A percentile compares a stretch with the other conserved stretches of the same genome.
phyloP scores from a whole-genome alignment of 2,329 filamentous ascomycete species.

The Monilinia laxa region DNA sequence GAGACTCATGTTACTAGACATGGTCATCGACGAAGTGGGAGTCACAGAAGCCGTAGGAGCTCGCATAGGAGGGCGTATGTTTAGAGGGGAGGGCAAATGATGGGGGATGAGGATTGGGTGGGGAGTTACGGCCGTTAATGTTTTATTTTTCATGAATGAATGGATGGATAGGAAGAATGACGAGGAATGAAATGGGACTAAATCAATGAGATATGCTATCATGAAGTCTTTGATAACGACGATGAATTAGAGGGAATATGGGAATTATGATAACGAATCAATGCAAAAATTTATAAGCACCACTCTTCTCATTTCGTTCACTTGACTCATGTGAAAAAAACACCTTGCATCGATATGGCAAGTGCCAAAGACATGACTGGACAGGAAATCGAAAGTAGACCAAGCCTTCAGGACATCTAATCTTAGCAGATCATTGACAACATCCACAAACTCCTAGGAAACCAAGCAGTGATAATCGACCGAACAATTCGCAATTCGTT shows the following conservation, averaged over 20 bases:
- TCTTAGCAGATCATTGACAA: too few relatives aligned
- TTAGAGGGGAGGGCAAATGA: conserved; percentile 24
- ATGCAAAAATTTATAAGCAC: not conserved
- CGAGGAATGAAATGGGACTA: not conserved
- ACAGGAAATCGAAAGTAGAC: too few relatives aligned
- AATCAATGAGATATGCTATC: not conserved
- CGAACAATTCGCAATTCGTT: too few relatives aligned
- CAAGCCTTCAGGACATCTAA: too few relatives aligned
- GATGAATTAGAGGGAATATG: not conserved
- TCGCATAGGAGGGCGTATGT: conserved; percentile 39
- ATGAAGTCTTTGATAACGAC: not conserved
- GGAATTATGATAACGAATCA: not conserved
- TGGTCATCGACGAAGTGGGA: conserved; percentile 37
- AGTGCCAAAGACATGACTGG: too few relatives aligned
- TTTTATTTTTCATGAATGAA: not conserved
- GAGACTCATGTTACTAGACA: conserved; percentile 38
- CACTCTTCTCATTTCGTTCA: not conserved
- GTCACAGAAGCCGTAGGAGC: conserved; percentile 37
- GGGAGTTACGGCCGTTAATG: not conserved
- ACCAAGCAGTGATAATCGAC: too few relatives aligned
- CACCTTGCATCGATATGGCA: too few relatives aligned
- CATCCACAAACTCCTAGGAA: too few relatives aligned
- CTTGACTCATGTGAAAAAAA: not conserved
- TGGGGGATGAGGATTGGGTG: not conserved
- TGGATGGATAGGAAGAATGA: not conserved